These are phyloP conservation scores for Plasmodium ovale DNA, from an alignment of 169 alveolate species.

Conservation along the genomic window DNA sequence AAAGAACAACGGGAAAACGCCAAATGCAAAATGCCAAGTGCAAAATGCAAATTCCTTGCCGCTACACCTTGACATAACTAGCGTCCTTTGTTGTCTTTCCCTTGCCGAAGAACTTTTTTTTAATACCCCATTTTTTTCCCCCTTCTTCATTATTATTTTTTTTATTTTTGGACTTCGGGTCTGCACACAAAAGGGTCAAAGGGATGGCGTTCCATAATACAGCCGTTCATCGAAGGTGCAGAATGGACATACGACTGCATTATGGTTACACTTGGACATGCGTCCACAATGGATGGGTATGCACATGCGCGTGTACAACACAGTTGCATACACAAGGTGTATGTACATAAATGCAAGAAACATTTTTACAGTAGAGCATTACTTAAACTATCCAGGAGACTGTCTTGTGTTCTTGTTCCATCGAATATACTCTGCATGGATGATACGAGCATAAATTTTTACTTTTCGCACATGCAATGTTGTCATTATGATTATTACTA, in stretches of 20 bases:
- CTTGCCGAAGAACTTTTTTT: slow-evolving; percentile 58
- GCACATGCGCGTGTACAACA: neutral
- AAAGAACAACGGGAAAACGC: too few species aligned
- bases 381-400: slow-evolving; percentile 46
- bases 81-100: slow-evolving; percentile 54
- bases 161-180: neutral
- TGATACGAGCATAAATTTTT: neutral
- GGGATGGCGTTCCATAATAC: too few species aligned
- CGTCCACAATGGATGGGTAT: neutral
- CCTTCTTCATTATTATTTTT: slow-evolving; percentile 2
- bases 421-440: slow-evolving; percentile 52
- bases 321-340: neutral
- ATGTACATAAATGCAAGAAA: neutral
- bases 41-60: too few species aligned
- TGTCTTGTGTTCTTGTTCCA: slow-evolving; percentile 12
- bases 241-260: neutral
- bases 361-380: neutral
- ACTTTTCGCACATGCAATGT: neutral
- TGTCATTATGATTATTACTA: too few species aligned
- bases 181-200: neutral
- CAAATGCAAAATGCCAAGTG: too few species aligned
- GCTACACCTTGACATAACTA: slow-evolving; percentile 23
- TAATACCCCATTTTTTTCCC: slow-evolving; percentile 15
- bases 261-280: neutral
- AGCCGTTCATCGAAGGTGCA: too few species aligned